These are phyloP conservation scores for Vitis rotundifolia DNA, from an alignment of 164 flowering plant genomes.

Conservation along the genomic window DNA sequence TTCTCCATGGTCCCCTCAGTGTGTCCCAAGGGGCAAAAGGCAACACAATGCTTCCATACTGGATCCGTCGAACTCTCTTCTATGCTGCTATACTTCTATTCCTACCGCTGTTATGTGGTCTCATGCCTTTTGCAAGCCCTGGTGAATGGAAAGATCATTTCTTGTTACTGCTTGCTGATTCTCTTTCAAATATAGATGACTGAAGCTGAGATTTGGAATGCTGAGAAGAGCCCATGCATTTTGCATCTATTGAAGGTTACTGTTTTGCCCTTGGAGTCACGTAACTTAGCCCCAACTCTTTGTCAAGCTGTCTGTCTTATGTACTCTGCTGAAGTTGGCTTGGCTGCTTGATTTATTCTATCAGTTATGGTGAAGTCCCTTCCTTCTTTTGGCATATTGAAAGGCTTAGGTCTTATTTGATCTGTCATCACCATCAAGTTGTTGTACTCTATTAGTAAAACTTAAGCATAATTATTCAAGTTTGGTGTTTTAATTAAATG, in stretches of 20 bases:
- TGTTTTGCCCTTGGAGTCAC: not conserved
- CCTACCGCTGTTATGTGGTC: conserved; percentile 70
- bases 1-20: conserved; percentile 70
- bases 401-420: too few relatives aligned
- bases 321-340: too few relatives aligned
- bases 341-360: too few relatives aligned
- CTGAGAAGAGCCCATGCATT: not conserved
- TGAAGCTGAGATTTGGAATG: not conserved
- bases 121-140: conserved; percentile 78
- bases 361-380: too few relatives aligned
- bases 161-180: conserved; percentile 10
- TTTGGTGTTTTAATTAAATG: too few relatives aligned
- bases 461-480: too few relatives aligned
- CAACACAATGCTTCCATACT: conserved; percentile 42
- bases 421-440: too few relatives aligned
- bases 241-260: not conserved
- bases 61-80: conserved; percentile 54
- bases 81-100: conserved; percentile 38
- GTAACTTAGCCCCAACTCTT: not conserved
- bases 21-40: conserved; percentile 24
- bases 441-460: too few relatives aligned
- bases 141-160: conserved; percentile 73
- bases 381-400: too few relatives aligned
- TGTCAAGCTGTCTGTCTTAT: too few relatives aligned
- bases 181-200: conserved; percentile 2